Evolutionary conservation across 257 asterid species (phyloP).

Genomic region (Cruciata laevipes): DNA sequence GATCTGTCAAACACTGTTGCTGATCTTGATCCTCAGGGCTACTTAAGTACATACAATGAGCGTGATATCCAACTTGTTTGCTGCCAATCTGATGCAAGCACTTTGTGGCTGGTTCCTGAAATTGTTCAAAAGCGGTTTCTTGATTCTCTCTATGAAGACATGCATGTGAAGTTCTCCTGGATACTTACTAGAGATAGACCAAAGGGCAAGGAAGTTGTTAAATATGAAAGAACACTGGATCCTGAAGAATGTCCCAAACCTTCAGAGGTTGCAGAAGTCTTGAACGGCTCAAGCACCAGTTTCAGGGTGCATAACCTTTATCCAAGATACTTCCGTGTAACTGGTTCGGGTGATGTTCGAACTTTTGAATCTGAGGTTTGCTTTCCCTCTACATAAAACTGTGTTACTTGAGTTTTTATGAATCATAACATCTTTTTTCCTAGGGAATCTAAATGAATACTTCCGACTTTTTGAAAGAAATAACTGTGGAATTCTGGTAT

Average conservation of each 20-base stretch:
- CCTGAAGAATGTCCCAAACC: slow-evolving; percentile 58
- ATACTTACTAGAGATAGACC: slow-evolving; percentile 89
- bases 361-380: slow-evolving; percentile 80
- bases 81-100: slow-evolving; percentile 87
- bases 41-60: slow-evolving; percentile 57
- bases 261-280: slow-evolving; percentile 61
- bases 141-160: slow-evolving; percentile 44
- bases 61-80: slow-evolving; percentile 86
- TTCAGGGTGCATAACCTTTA: slow-evolving; percentile 61
- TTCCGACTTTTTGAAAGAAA: background rate
- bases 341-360: slow-evolving; percentile 97
- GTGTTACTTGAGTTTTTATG: background rate
- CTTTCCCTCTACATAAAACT: background rate
- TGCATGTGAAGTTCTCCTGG: slow-evolving; percentile 85
- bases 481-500: background rate
- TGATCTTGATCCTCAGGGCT: slow-evolving; percentile 62
- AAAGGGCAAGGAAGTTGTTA: slow-evolving; percentile 90
- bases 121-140: slow-evolving; percentile 71
- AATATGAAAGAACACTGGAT: slow-evolving; percentile 58
- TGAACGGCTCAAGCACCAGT: slow-evolving; percentile 70
- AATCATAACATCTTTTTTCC: too few species aligned
- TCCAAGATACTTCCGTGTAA: slow-evolving; percentile 81
- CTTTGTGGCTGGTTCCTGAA: slow-evolving; percentile 82
- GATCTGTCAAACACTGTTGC: slow-evolving; percentile 29
- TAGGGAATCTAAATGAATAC: background rate